Percentiles rank a stretch among this genome's conserved stretches.
Conservation (phyloP, 805 yeast species). For the Kodamaea nitidulidarum region DNA sequence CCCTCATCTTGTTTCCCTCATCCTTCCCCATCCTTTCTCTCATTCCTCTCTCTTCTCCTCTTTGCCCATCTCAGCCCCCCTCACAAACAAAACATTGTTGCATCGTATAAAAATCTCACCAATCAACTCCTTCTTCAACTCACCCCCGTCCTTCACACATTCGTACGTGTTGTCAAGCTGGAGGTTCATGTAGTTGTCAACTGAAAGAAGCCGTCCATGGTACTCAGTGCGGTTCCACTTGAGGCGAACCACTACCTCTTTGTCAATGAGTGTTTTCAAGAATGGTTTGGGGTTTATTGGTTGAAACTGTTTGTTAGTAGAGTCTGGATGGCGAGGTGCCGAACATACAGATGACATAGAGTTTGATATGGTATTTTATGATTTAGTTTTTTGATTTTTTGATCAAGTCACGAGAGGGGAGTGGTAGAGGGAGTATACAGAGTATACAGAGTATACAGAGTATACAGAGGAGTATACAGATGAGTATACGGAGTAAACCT, state of each 20-base stretch:
- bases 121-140: slow-evolving; percentile 17
- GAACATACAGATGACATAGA: slow-evolving; percentile 2
- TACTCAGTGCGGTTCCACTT: slow-evolving; percentile 92
- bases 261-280: slow-evolving; percentile 67
- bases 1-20: neutral
- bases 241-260: slow-evolving; percentile 68
- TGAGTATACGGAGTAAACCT: no score
- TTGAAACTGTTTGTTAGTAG: slow-evolving; percentile 6
- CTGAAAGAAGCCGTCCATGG: slow-evolving; percentile 68
- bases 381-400: no score
- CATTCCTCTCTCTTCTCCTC: neutral
- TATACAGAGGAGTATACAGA: no score
- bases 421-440: no score
- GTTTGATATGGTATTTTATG: neutral
- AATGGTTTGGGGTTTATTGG: slow-evolving; percentile 92
- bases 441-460: no score
- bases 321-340: neutral
- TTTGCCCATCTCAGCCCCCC: slow-evolving; percentile 14
- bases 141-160: slow-evolving; percentile 43
- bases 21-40: neutral
- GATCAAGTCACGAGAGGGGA: no score
- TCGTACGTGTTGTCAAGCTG: slow-evolving; percentile 59
- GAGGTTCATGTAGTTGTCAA: slow-evolving; percentile 90
- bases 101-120: slow-evolving; percentile 28
- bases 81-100: slow-evolving; percentile 25